Evolutionary conservation across 805 yeast species (phyloP).

Genomic region (Metschnikowia lochheadii): DNA sequence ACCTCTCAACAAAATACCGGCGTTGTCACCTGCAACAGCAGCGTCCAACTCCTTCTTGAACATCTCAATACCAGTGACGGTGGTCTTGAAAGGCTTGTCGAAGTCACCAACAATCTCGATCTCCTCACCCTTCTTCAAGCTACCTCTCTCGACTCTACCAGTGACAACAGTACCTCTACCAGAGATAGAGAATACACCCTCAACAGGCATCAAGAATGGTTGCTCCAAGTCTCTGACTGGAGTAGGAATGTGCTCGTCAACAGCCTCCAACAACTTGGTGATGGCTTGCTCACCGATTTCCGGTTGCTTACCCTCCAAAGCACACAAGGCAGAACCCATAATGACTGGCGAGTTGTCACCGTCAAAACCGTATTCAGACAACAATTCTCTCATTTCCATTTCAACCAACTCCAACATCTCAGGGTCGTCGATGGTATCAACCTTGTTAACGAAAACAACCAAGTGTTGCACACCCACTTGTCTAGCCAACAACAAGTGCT

Average conservation of each 20-base stretch:
- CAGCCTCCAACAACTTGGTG: slow-evolving; percentile 78
- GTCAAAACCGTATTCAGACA: slow-evolving; percentile 88
- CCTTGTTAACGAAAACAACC: slow-evolving; percentile 97
- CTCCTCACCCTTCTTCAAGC: slow-evolving; percentile 97
- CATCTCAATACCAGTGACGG: slow-evolving; percentile 98
- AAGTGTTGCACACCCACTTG: slow-evolving; percentile 98
- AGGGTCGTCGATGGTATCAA: slow-evolving; percentile 95
- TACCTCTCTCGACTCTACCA: slow-evolving; percentile 98
- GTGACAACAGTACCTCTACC: slow-evolving; percentile 99
- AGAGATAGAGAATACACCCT: slow-evolving; percentile 94
- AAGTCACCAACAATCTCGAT: slow-evolving; percentile 93
- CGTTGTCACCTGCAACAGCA: slow-evolving; percentile 99
- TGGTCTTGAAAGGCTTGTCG: slow-evolving; percentile 83
- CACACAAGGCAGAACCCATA: slow-evolving; percentile 98
- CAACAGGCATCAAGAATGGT: slow-evolving; percentile 95
- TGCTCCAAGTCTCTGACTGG: slow-evolving; percentile 94
- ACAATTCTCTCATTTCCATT: slow-evolving; percentile 99
- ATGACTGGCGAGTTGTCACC: slow-evolving; percentile 97
- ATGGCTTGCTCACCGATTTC: slow-evolving; percentile 91
- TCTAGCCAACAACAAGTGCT: slow-evolving; percentile 95
- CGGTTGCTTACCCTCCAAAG: slow-evolving; percentile 81
- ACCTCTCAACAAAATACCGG: slow-evolving; percentile 97
- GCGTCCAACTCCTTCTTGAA: slow-evolving; percentile 97
- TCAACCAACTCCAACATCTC: slow-evolving; percentile 99
- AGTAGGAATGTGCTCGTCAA: slow-evolving; percentile 93